Conservation (phyloP, 257 asterid genomes). For the Plantago elongata region DNA sequence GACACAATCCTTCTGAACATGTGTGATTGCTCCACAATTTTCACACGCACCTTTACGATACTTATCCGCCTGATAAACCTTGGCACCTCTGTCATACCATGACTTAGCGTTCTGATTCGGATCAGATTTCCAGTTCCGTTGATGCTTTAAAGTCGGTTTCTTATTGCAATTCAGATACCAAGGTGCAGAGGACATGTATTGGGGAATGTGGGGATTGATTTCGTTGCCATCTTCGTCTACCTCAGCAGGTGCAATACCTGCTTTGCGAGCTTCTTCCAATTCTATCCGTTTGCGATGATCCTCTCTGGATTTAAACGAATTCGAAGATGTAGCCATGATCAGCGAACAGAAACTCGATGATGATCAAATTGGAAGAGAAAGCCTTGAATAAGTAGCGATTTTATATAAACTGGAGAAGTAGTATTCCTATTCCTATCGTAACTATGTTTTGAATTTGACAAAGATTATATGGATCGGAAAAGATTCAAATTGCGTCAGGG, state of each 20-base stretch:
- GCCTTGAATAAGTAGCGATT: too few species aligned
- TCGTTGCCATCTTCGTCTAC: constrained; percentile 96
- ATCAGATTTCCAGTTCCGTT: constrained; percentile 94
- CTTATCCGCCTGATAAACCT: constrained; percentile 73
- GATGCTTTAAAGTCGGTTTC: constrained; percentile 94
- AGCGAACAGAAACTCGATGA: too few species aligned
- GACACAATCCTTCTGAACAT: constrained; percentile 62
- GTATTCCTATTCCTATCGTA: too few species aligned
- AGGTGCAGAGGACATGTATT: constrained; percentile 95
- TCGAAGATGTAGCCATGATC: constrained; percentile 27
- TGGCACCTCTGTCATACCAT: constrained; percentile 96
- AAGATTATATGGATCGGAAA: too few species aligned
- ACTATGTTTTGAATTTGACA: too few species aligned
- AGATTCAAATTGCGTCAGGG: too few species aligned
- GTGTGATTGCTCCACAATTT: constrained; percentile 93
- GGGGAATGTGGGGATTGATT: constrained; percentile 98
- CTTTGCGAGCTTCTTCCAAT: constrained; percentile 93
- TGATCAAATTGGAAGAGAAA: too few species aligned
- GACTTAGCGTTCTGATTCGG: constrained; percentile 61
- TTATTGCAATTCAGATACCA: constrained; percentile 87
- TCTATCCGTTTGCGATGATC: constrained; percentile 92
- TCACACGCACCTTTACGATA: constrained; percentile 91
- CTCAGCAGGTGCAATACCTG: constrained; percentile 98
- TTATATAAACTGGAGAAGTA: too few species aligned
- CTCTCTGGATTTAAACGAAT: constrained; percentile 90